Conservation (phyloP, 495 filamentous ascomycete species). For the Chaetomium fimeti region DNA sequence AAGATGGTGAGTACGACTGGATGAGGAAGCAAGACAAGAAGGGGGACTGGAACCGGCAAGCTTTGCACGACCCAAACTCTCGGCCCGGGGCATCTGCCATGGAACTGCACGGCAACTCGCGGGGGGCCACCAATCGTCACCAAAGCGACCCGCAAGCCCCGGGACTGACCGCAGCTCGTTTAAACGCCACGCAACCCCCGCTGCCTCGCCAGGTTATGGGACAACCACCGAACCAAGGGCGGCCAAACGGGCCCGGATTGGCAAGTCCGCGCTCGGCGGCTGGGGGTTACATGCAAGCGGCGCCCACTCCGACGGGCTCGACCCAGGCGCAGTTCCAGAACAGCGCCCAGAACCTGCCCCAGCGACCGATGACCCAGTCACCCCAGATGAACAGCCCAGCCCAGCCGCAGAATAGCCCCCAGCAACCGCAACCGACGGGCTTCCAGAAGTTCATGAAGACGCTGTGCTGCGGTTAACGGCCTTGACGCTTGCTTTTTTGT, state of each 20-base stretch:
- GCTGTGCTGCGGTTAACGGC: conserved; percentile 71
- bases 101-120: conserved; percentile 65
- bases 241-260: conserved; percentile 73
- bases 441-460: conserved; percentile 78
- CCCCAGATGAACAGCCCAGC: conserved; percentile 50
- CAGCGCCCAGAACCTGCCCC: conserved; percentile 79
- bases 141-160: conserved; percentile 52
- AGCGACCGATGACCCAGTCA: conserved; percentile 61
- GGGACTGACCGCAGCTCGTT: conserved; percentile 79
- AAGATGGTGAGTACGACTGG: conserved; percentile 99
- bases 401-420: conserved; percentile 42
- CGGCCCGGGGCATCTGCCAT: conserved; percentile 72
- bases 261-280: conserved; percentile 69
- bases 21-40: conserved; percentile 99
- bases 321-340: conserved; percentile 89
- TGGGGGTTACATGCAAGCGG: conserved; percentile 61
- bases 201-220: conserved; percentile 71
- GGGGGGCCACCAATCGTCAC: conserved; percentile 60
- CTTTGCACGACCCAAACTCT: conserved; percentile 68
- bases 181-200: conserved; percentile 94
- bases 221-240: conserved; percentile 77
- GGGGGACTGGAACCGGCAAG: conserved; percentile 68
- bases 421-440: conserved; percentile 51
- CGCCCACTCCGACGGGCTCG: conserved; percentile 71
- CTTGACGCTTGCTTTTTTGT: conserved; percentile 12